Evolutionary conservation across 2,329 filamentous ascomycete species (phyloP), one percentile per base, ranked within the genome.

Genomic region (Lasiodiplodia sp.): DNA sequence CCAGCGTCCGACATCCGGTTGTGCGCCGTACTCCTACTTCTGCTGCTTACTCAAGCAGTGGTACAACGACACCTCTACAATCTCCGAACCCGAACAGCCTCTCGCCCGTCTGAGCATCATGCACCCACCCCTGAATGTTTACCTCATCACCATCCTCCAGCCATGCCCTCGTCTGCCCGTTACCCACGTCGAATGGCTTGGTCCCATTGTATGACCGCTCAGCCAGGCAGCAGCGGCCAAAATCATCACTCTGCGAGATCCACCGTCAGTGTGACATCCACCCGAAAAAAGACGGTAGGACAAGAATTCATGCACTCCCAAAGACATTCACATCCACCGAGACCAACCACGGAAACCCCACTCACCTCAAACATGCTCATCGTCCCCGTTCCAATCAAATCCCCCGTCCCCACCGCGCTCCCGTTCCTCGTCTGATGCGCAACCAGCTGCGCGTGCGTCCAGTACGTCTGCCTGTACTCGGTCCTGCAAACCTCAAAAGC

Each of bases 391-490:
- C 80, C 82, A 2, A 84, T 73, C 56, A 84, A 70, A 73, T 84
- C 82, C 12, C 82, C 82, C 1, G 79, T 79, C 34, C 78, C 71
- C 56, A 83, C 75, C 0, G 76, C 78, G 69, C 80, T 82, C 3
- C 82, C 81, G 21, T 78, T 78, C 16, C 79, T 75, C 1, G 80
- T 78, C 64, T 83, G 80, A 68, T 83, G 82, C 2, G 81, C 79
- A 8, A 83, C 71, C 73, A 82, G 80, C 64, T 83, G 81, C 57
- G 80, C 75, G 23, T 82, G 80, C 14, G 81, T 83, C 81, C 81
- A 84, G 67, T 82, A 82, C 73, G 83, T 66, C 49, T 72, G 81
- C 71, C 72, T 76, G 73, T 73, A 83, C 56, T 72, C 74, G 18
- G 78, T 75, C 57, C 70, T 71, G 56, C 77, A 78, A 0, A 73